Evolutionary conservation across 169 alveolate genomes (phyloP).

Genomic region (Ophryocystis elektroscirrha): DNA sequence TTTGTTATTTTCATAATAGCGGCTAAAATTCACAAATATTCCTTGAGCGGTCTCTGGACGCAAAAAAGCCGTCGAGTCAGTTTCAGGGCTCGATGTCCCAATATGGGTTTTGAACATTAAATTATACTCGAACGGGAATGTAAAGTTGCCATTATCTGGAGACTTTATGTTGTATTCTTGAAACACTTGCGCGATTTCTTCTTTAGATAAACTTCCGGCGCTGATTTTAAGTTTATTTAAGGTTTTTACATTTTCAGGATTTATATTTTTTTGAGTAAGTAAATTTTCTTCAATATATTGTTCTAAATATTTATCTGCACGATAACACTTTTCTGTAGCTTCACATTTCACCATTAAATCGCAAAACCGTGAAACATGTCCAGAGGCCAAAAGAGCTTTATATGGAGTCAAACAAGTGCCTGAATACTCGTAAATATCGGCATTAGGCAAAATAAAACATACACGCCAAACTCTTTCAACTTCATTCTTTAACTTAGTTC

Average conservation of each 20-base stretch:
- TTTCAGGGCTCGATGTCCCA: slow-evolving; percentile 47
- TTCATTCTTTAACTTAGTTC: slow-evolving; percentile 76
- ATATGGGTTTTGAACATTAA: slow-evolving; percentile 77
- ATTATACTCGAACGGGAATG: slow-evolving; percentile 76
- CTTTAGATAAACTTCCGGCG: slow-evolving; percentile 41
- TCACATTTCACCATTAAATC: slow-evolving; percentile 78
- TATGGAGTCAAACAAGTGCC: slow-evolving; percentile 54
- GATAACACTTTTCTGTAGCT: slow-evolving; percentile 43
- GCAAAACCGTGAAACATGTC: slow-evolving; percentile 88
- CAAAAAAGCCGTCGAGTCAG: slow-evolving; percentile 40
- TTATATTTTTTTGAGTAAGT: background rate
- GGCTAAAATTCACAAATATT: slow-evolving; percentile 76
- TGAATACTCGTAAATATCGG: slow-evolving; percentile 76
- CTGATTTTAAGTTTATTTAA: slow-evolving; percentile 46
- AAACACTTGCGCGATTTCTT: slow-evolving; percentile 49
- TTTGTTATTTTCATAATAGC: slow-evolving; percentile 73
- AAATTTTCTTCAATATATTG: slow-evolving; percentile 20
- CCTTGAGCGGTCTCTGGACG: slow-evolving; percentile 99
- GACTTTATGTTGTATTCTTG: slow-evolving; percentile 49
- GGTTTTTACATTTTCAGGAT: background rate
- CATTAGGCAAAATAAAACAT: slow-evolving; percentile 78
- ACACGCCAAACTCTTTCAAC: slow-evolving; percentile 78
- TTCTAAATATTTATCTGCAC: slow-evolving; percentile 58
- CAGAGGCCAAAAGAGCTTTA: slow-evolving; percentile 72
- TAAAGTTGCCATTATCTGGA: slow-evolving; percentile 68